Conservation (phyloP, 2,329 filamentous ascomycete species). For the Ophiocordyceps robertsii region DNA sequence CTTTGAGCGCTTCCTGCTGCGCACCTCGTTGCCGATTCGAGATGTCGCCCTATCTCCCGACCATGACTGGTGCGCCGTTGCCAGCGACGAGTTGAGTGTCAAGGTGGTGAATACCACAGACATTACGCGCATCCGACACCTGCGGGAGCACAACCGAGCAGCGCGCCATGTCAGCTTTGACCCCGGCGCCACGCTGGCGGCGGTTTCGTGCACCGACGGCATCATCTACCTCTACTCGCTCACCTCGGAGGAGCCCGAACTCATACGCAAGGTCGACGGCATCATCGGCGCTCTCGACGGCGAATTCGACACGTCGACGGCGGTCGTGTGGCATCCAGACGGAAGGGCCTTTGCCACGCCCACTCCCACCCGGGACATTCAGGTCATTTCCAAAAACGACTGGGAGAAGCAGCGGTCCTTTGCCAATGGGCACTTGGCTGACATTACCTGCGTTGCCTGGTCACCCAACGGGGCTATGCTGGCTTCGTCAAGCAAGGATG, state of each 20-base stretch:
- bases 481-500: constrained; percentile 54
- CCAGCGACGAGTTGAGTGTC: constrained; percentile 89
- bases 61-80: constrained; percentile 78
- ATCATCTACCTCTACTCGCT: constrained; percentile 83
- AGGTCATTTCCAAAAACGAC: constrained; percentile 76
- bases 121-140: constrained; percentile 59
- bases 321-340: constrained; percentile 84
- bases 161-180: constrained; percentile 90
- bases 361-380: constrained; percentile 69
- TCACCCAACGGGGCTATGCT: constrained; percentile 88
- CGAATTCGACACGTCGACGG: constrained; percentile 58
- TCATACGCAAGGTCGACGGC: constrained; percentile 75
- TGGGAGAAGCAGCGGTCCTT: constrained; percentile 82
- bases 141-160: constrained; percentile 75
- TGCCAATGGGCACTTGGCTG: constrained; percentile 62
- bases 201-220: constrained; percentile 80
- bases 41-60: constrained; percentile 76
- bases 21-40: constrained; percentile 74
- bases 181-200: constrained; percentile 58
- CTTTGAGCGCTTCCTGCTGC: constrained; percentile 71
- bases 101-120: constrained; percentile 78
- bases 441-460: constrained; percentile 83
- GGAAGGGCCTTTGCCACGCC: constrained; percentile 80
- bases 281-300: constrained; percentile 68
- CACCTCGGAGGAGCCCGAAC: constrained; percentile 61